phyloP scores from a whole-genome alignment of 2,329 filamentous ascomycete species.

The Aspergillus costaricaensis region DNA sequence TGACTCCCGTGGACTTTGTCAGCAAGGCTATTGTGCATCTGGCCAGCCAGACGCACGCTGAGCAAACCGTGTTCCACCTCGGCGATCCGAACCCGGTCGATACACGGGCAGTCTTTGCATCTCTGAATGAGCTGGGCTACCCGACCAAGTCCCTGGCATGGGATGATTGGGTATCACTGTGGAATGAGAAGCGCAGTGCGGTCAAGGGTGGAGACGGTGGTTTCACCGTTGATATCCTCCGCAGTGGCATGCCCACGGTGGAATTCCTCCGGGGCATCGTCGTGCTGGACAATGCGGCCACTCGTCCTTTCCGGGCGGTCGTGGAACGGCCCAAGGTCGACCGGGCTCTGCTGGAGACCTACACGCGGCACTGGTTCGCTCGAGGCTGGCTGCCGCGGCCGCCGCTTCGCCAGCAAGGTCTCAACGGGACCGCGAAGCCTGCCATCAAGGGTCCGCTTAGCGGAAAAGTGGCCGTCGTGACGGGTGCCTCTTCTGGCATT shows the following conservation, averaged over 20 bases:
- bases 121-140: slow-evolving; percentile 68
- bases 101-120: slow-evolving; percentile 66
- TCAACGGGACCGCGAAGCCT: slow-evolving; percentile 47
- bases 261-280: slow-evolving; percentile 71
- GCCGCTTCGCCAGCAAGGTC: slow-evolving; percentile 55
- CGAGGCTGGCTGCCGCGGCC: slow-evolving; percentile 72
- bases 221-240: slow-evolving; percentile 77
- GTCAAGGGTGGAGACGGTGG: slow-evolving; percentile 67
- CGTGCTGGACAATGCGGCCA: slow-evolving; percentile 70
- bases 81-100: slow-evolving; percentile 71
- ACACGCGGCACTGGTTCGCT: slow-evolving; percentile 77
- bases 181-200: slow-evolving; percentile 69
- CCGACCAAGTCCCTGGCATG: slow-evolving; percentile 66
- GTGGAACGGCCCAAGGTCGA: slow-evolving; percentile 71
- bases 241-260: slow-evolving; percentile 75
- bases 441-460: slow-evolving; percentile 61
- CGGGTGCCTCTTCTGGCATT: slow-evolving; percentile 77
- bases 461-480: slow-evolving; percentile 73
- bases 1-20: slow-evolving; percentile 83
- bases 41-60: slow-evolving; percentile 62
- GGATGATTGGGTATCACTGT: slow-evolving; percentile 73
- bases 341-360: slow-evolving; percentile 69
- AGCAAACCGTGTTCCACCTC: slow-evolving; percentile 71
- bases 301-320: slow-evolving; percentile 59
- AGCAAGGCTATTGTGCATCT: slow-evolving; percentile 72